Evolutionary conservation across 345 rosid species (phyloP).

Genomic region (Fremontodendron californicum): DNA sequence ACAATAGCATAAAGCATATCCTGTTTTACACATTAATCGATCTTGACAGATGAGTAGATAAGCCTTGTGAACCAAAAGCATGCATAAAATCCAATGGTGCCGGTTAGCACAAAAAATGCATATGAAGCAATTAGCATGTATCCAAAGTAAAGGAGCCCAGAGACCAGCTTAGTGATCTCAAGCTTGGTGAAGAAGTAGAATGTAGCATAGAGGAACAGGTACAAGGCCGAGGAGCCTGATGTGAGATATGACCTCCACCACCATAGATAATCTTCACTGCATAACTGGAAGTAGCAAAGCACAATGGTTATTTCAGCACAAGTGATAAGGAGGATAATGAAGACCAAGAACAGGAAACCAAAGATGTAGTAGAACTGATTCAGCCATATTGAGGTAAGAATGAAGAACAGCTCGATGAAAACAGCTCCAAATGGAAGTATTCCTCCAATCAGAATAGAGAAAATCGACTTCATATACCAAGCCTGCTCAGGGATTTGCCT

Average conservation of each 20-base stretch:
- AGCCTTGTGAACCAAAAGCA: constrained; percentile 83
- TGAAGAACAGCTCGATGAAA: constrained; percentile 81
- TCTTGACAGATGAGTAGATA: constrained; percentile 78
- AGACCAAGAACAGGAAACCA: constrained; percentile 74
- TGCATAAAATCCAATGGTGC: constrained; percentile 67
- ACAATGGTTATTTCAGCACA: constrained; percentile 76
- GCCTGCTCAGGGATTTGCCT: constrained; percentile 83
- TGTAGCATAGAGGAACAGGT: constrained; percentile 66
- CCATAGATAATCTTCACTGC: constrained; percentile 82
- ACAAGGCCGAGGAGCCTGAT: constrained; percentile 70
- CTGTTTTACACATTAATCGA: constrained; percentile 34
- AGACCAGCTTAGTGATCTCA: constrained; percentile 63
- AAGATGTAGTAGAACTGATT: constrained; percentile 85
- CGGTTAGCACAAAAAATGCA: constrained; percentile 64
- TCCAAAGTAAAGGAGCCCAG: constrained; percentile 62
- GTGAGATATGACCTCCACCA: constrained; percentile 89
- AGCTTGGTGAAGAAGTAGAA: constrained; percentile 87
- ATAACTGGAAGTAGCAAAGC: constrained; percentile 78
- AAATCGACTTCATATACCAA: constrained; percentile 79
- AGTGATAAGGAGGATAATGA: constrained; percentile 56
- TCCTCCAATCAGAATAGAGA: constrained; percentile 72
- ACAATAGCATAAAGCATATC: not conserved
- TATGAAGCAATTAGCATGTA: constrained; percentile 73
- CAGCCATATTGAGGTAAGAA: constrained; percentile 83
- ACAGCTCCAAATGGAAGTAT: constrained; percentile 85